Evolutionary conservation across 345 rosid species (phyloP), one percentile per base, ranked within the genome.

Genomic region (Toxicodendron radicans): DNA sequence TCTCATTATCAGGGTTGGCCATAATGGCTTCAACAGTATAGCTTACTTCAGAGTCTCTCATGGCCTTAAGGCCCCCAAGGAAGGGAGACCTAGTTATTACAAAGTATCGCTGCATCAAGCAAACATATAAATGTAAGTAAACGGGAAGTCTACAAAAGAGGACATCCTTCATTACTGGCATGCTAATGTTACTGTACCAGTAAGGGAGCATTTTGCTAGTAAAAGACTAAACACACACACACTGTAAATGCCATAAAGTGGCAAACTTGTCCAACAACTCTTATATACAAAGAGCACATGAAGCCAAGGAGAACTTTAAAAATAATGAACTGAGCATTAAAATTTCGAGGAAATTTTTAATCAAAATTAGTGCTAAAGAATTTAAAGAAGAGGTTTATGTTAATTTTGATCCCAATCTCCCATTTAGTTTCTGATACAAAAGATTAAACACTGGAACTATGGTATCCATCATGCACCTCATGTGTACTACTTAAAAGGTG

Each of bases 11-110:
- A 0, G 97, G 94, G 73, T 81, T 77, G 6, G 71, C 60, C 57
- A 84, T 12, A 64, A 95, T 89, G 68, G 96, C 92, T 66, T 89
- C 79, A 23, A 85, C 66, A 27, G 93, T 81, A 80, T 83, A 95
- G 66, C 76, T 84, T 53, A 87, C 92, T 90, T 95, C 98, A 23
- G 96, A 85, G 53, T 81, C 88, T 80, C 94, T 89, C 89, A 85
- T 83, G 75, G 89, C 90, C 73, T 76, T 73, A 32, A 87, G 79
- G 75, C 94, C 97, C 77, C 98, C 94, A 77, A 79, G 81, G 2
- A 77, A 73, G 23, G 97, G 94, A 81, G 94, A 91, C 80, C 61
- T 75, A 57, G 91, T 91, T 27, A 91, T 49, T 57, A 91, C 89
- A 27, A 91, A 91, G 57, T 95, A 86, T 82, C 97, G 86, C 98